Conservation (phyloP, 306 rosid species). For the Glycine tomentella region DNA sequence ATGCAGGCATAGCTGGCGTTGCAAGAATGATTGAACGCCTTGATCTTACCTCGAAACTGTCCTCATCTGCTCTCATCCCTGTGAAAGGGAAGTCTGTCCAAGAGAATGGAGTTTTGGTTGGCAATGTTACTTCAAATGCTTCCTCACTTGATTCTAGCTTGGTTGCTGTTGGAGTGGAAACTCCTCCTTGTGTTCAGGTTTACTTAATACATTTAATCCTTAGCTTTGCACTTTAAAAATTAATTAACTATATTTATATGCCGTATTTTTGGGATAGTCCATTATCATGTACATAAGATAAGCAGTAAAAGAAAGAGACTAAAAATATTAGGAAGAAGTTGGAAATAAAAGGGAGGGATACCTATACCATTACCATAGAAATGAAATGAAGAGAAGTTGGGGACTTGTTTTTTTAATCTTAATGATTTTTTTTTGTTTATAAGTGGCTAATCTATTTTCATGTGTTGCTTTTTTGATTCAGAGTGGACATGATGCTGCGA, state of each 20-base stretch:
- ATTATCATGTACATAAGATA: not conserved
- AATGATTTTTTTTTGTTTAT: not conserved
- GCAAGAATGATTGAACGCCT: conserved; percentile 74
- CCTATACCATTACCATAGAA: no score
- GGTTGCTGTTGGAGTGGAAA: conserved; percentile 40
- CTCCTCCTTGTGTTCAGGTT: conserved; percentile 55
- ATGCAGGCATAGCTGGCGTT: conserved; percentile 78
- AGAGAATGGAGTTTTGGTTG: conserved; percentile 42
- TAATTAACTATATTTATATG: not conserved
- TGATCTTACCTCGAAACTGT: conserved; percentile 67
- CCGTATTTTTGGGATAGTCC: not conserved
- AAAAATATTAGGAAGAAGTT: no score
- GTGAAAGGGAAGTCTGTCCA: conserved; percentile 27
- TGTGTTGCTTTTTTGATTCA: conserved; percentile 38
- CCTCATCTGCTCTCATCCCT: conserved; percentile 46
- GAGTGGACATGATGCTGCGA: conserved; percentile 39
- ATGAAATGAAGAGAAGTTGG: not conserved
- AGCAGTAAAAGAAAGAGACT: no score
- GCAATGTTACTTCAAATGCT: conserved; percentile 42
- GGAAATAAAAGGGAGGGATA: no score
- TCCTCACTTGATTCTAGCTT: conserved; percentile 27
- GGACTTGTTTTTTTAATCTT: not conserved
- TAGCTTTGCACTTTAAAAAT: not conserved
- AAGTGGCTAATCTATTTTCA: conserved; percentile 16
- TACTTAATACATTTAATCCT: not conserved